Evolutionary conservation across 305 asterid genomes (phyloP).

Genomic region (Striga hermonthica): DNA sequence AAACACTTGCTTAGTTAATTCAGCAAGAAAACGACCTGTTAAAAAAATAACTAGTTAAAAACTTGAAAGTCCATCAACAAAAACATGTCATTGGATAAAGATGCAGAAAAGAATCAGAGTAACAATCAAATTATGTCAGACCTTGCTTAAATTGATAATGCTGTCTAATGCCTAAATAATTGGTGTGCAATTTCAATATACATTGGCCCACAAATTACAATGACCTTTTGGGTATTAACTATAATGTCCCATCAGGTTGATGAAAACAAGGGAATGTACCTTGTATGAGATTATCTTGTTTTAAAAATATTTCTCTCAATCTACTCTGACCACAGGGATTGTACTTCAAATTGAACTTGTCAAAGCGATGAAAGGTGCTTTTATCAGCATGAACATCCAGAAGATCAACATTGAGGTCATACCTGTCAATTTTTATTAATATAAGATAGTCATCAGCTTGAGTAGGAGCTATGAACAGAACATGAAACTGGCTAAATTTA

Average conservation of each 20-base stretch:
- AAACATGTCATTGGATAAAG: constrained; percentile 9
- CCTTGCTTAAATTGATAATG: constrained; percentile 4
- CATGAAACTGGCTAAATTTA: not conserved
- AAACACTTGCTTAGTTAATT: constrained; percentile 79
- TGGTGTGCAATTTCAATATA: too few species aligned
- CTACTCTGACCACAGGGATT: constrained; percentile 90
- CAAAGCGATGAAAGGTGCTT: constrained; percentile 85
- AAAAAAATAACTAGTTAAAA: constrained; percentile 14
- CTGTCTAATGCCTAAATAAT: not conserved
- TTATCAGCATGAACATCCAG: constrained; percentile 82
- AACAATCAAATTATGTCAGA: not conserved
- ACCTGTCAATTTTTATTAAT: constrained; percentile 37
- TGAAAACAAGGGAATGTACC: constrained; percentile 40
- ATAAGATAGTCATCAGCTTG: constrained; percentile 20
- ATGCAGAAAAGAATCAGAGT: constrained; percentile 21
- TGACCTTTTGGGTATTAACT: too few species aligned
- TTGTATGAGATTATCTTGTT: constrained; percentile 83
- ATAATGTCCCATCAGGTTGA: not conserved
- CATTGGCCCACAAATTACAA: too few species aligned
- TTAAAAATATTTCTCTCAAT: constrained; percentile 71
- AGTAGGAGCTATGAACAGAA: constrained; percentile 6
- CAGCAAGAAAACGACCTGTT: constrained; percentile 76
- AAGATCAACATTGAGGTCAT: constrained; percentile 75
- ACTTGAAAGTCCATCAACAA: not conserved
- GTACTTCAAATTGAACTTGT: constrained; percentile 74